phyloP scores from a whole-genome alignment of 306 rosid genomes.

The Dalbergia oliveri region DNA sequence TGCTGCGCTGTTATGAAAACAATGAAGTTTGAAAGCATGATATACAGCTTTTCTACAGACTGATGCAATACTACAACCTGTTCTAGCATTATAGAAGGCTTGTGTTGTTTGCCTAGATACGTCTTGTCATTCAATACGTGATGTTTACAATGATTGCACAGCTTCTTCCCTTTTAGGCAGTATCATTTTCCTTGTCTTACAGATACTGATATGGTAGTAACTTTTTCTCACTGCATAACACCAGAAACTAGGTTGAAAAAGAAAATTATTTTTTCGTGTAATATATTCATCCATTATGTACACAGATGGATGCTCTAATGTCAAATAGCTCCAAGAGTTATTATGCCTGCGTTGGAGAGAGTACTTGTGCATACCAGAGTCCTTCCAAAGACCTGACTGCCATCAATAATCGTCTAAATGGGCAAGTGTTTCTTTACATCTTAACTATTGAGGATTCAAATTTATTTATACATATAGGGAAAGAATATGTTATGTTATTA shows the following conservation, averaged over 20 bases:
- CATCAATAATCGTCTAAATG: conserved; percentile 90
- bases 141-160: no score
- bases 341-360: conserved; percentile 98
- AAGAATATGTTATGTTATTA: no score
- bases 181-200: no score
- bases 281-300: conserved; percentile 12
- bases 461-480: no score
- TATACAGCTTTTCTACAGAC: no score
- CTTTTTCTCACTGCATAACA: not conserved
- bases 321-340: conserved; percentile 95
- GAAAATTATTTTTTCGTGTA: conserved; percentile 1
- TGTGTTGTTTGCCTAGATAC: no score
- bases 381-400: conserved; percentile 97
- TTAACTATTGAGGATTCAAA: not conserved
- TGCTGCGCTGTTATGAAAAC: no score
- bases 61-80: no score
- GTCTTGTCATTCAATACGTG: no score
- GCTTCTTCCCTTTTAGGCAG: no score
- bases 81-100: no score
- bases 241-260: not conserved
- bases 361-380: conserved; percentile 98
- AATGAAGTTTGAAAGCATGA: no score
- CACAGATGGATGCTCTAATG: conserved; percentile 96
- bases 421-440: conserved; percentile 57
- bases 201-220: not conserved